Evolutionary conservation across 2,329 filamentous ascomycete genomes (phyloP), one percentile per base, ranked within the genome.

Genomic region (Calonectria leucothoes): DNA sequence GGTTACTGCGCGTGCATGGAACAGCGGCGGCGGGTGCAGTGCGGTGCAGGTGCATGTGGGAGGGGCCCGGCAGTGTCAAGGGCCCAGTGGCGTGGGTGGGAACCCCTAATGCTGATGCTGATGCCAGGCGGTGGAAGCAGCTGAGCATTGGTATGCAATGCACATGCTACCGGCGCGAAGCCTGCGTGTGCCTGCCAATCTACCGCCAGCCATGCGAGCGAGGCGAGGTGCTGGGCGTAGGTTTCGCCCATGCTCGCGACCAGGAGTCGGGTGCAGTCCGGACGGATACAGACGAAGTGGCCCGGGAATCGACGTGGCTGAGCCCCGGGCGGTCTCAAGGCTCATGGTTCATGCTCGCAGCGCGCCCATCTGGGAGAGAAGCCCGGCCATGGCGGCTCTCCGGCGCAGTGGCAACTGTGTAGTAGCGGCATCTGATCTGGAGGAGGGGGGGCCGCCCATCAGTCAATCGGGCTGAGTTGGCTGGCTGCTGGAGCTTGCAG

Each of bases 1-100:
- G 71, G 71, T 51, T 61, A 73, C 29, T 52, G 31, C 55, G 25
- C n/a, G 31, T 35, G 37, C 69, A 70, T 37, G 61, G 45, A 27
- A 64, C 59, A 48, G 37, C 17, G 37, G 59, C 59, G 33, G 37
- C 17, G 37, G 59, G 25, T 64, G 37, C 48, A 55, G 48, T 25
- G 57, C 20, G 17, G 23, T n/a, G n/a, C n/a, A n/a, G n/a, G n/a
- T n/a, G n/a, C n/a, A n/a, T n/a, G 23, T 45, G 25, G 45, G 67
- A 55, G 49, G 37, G 51, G 61, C 27, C 27, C 49, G 37, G 45
- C 49, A 48, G 48, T 15, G 31, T 64, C 37, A 55, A 55, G 55
- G 20, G 48, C 63, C 63, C 39, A 15, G 29, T 57, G 35, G 45
- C 33, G 52, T 31, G 51, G 42, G 25, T 48, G 61, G 27, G 17